These are phyloP conservation scores for Colletotrichum musicola DNA, from an alignment of 2,329 filamentous ascomycete species.

Conservation along the genomic window DNA sequence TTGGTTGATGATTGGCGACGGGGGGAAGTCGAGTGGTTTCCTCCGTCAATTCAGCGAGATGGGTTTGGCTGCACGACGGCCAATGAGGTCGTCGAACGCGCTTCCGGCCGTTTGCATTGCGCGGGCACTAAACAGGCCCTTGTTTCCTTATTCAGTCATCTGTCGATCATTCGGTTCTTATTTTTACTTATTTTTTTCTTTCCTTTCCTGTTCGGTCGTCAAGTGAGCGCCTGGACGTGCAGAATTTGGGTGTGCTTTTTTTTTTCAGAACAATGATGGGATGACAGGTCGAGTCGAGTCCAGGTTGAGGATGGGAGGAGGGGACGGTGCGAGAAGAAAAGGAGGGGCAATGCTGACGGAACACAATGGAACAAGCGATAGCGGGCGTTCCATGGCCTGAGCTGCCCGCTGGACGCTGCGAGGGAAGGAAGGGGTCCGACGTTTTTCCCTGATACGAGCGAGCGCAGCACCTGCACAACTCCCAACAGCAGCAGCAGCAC, in stretches of 20 bases:
- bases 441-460: conserved; percentile 4
- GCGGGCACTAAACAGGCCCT: conserved; percentile 32
- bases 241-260: conserved; percentile 5
- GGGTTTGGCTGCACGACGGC: conserved; percentile 20
- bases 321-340: background rate
- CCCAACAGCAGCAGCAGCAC: background rate
- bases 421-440: background rate
- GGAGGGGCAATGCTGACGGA: conserved; percentile 25
- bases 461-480: background rate
- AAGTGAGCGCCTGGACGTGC: background rate
- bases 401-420: no score
- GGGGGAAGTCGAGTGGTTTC: conserved; percentile 32
- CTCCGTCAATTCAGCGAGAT: conserved; percentile 17
- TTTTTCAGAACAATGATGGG: background rate
- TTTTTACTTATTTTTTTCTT: background rate
- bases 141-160: conserved; percentile 31
- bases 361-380: conserved; percentile 7
- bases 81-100: conserved; percentile 28
- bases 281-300: background rate
- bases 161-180: conserved; percentile 14
- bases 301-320: background rate
- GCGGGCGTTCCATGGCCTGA: background rate
- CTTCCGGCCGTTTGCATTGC: conserved; percentile 16
- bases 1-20: conserved; percentile 39
- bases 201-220: background rate